Conservation (phyloP, 2,329 filamentous ascomycete genomes). For the Hypoxylon sp. region DNA sequence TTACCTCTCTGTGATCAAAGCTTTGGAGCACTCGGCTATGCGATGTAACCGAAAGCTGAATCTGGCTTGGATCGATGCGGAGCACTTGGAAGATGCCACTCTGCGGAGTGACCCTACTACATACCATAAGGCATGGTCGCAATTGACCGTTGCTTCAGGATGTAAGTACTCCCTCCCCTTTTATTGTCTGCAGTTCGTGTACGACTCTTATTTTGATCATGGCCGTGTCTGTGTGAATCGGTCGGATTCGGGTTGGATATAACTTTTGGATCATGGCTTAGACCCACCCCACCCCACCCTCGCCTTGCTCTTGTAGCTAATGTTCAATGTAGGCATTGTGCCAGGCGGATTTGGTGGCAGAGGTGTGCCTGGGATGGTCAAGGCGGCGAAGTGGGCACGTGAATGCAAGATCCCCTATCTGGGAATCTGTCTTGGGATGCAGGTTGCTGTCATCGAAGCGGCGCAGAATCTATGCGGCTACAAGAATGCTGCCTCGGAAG, state of each 20-base stretch:
- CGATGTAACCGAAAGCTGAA: conserved; percentile 80
- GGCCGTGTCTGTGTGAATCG: too few relatives aligned
- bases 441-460: conserved; percentile 90
- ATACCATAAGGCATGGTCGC: conserved; percentile 87
- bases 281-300: neutral
- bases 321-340: conserved; percentile 15
- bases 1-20: conserved; percentile 84
- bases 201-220: too few relatives aligned
- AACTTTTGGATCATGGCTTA: neutral
- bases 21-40: conserved; percentile 92
- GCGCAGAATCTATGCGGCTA: conserved; percentile 79
- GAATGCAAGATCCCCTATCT: conserved; percentile 83
- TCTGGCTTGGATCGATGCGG: conserved; percentile 84
- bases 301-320: conserved; percentile 7
- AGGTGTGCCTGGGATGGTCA: conserved; percentile 90
- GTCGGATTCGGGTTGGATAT: neutral
- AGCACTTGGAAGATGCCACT: conserved; percentile 77
- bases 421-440: conserved; percentile 92
- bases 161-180: conserved; percentile 58
- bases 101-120: conserved; percentile 70
- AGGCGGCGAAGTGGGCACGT: conserved; percentile 85
- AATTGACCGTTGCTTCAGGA: conserved; percentile 27
- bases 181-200: neutral
- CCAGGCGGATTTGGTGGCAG: conserved; percentile 77
- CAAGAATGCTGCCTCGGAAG: conserved; percentile 62